A percentile compares a stretch with the other conserved stretches of the same genome.
These are phyloP conservation scores for Ogataea hybrid DNA, from an alignment of 1,139 yeast genomes.

Conservation along the genomic window DNA sequence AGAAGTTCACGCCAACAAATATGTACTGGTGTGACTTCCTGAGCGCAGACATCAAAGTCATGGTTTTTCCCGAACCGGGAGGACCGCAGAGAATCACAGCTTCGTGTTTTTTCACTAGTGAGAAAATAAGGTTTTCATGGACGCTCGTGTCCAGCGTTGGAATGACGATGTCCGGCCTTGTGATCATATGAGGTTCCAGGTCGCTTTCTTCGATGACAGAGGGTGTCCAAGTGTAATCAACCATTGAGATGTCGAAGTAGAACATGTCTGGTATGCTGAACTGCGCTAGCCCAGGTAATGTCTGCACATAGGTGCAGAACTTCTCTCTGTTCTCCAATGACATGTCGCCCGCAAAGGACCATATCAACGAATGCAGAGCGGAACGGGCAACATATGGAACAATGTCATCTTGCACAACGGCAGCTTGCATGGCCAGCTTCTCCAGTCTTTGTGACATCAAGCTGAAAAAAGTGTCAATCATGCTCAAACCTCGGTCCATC, in stretches of 20 bases:
- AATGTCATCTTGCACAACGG: slow-evolving; percentile 25
- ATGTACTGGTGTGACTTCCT: slow-evolving; percentile 57
- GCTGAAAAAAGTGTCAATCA: slow-evolving; percentile 33
- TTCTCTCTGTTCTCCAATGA: slow-evolving; percentile 37
- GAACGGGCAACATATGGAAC: slow-evolving; percentile 39
- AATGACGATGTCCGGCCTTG: slow-evolving; percentile 62
- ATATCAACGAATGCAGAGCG: slow-evolving; percentile 44
- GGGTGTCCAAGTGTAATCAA: slow-evolving; percentile 49
- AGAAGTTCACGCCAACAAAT: slow-evolving; percentile 72
- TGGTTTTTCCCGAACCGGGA: slow-evolving; percentile 97
- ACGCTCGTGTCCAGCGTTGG: slow-evolving; percentile 79
- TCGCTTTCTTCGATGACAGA: slow-evolving; percentile 49
- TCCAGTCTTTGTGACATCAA: slow-evolving; percentile 21
- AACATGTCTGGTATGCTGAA: slow-evolving; percentile 25
- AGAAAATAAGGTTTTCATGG: slow-evolving; percentile 61
- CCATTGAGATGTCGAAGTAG: slow-evolving; percentile 48
- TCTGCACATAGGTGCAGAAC: slow-evolving; percentile 38
- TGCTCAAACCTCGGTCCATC: slow-evolving; percentile 44
- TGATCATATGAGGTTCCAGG: slow-evolving; percentile 63
- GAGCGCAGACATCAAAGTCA: slow-evolving; percentile 76
- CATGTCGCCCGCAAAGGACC: slow-evolving; percentile 75
- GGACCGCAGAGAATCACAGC: slow-evolving; percentile 88
- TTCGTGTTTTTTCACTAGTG: slow-evolving; percentile 54
- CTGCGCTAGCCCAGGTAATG: slow-evolving; percentile 25
- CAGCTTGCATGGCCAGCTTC: slow-evolving; percentile 26